Evolutionary conservation across 257 asterid genomes (phyloP), one percentile per base, ranked within the genome.

Genomic region (Pogostemon cablin): DNA sequence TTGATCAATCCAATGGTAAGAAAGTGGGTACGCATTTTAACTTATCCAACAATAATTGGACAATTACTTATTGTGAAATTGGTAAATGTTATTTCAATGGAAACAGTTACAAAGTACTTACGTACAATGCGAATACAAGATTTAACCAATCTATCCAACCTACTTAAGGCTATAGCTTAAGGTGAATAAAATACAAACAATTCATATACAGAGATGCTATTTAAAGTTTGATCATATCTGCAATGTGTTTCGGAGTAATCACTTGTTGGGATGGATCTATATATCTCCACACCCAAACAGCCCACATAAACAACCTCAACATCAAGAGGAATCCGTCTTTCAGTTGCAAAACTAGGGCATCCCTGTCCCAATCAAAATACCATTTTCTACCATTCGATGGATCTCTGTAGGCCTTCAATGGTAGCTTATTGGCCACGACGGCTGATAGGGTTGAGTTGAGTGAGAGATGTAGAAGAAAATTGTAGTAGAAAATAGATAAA

Each of bases 1-100:
- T 79, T 84, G 4, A 68, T 72, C 69, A 67, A 67, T 88, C 96
- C 50, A 43, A 20, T 1, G 87, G 77, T 64, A 93, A 61, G 71
- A 90, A 93, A 70, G 96, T 87, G 1, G 97, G 96, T 0, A 93
- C 93, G 53, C 98, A 90, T 70, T 78, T 90, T 81, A 90, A 93
- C 35, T 79, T 75, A 0, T 93, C 95, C 0, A 87, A 68, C 9
- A 93, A 62, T 2, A 74, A 20, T 4, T 88, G 93, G 0, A 93
- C 89, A 69, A 90, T 89, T 50, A 86, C 96, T 1, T 93, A 0
- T 25, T 25, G 32, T 25, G 32, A 25, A 25, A 25, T 25, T 25
- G 32, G 2, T 25, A 25, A 25, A 25, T 25, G 1, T 25, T 25
- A 25, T 25, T 25, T 25, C 32, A 25, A 1, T 25, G 1, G 2